Evolutionary conservation across 202 grass and related monocot genomes (phyloP), one percentile per base, ranked within the genome.

Genomic region (Schoenoplectus tabernaemontani): DNA sequence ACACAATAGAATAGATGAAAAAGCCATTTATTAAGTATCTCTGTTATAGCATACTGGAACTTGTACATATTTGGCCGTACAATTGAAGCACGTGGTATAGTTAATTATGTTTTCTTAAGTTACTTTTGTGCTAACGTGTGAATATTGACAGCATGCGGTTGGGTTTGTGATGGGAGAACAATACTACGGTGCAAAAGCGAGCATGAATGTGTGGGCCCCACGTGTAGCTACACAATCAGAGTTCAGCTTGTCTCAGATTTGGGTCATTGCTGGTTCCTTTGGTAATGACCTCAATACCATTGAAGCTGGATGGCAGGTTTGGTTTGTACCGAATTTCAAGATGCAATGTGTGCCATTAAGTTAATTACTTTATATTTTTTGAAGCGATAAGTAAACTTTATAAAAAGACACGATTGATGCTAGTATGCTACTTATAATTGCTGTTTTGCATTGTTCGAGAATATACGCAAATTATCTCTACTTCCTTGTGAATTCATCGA

Each of bases 161-260:
- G 92, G 89, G 10, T 96, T 89, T 77, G 89, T 96, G 4, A 87
- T 86, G 26, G 92, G 92, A 48, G 92, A 92, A 30, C 78, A 96
- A 82, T 96, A 92, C 81, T 96, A 96, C 54, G 92, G 92, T 58
- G 92, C 89, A 9, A 91, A 91, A 67, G 92, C 92, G 68, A 96
- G 87, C 85, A 89, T 96, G 68, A 96, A 92, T 86, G 92, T 96
- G 85, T 96, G 92, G 92, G 89, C 85, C 39, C 92, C 92, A 44
- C 28, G 38, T 72, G 85, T 96, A 65, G 85, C 81, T 66, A 91
- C 79, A 58, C 60, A 87, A 59, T 85, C 87, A 46, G 92, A 96
- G 83, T 96, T 96, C 89, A 96, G 92, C 57, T 86, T 96, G 22
- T 96, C 92, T 23, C 92, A 96, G 87, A 92, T 96, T 4, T 96